phyloP scores from a whole-genome alignment of 345 rosid species.

The Laguncularia racemosa region DNA sequence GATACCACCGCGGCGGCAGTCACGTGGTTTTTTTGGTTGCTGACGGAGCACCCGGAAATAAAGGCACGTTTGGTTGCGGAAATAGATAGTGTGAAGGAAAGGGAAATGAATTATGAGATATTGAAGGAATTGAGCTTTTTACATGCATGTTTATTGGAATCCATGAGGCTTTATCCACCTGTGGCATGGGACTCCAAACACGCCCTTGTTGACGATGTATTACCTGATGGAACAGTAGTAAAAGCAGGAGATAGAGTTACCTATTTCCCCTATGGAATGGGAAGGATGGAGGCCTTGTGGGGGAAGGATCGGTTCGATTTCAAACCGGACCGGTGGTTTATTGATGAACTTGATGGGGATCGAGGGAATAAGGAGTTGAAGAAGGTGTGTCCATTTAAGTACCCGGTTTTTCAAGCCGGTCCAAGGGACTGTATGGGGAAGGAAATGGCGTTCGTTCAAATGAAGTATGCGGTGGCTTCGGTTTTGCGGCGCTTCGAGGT shows the following conservation, averaged over 20 bases:
- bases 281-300: conserved; percentile 51
- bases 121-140: conserved; percentile 30
- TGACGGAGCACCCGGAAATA: conserved; percentile 32
- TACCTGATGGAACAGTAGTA: conserved; percentile 49
- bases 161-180: conserved; percentile 55
- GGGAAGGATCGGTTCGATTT: conserved; percentile 40
- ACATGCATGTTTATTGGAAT: conserved; percentile 50
- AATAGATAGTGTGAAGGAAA: background rate
- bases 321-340: conserved; percentile 51
- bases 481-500: background rate
- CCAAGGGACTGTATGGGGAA: conserved; percentile 72
- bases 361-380: conserved; percentile 17
- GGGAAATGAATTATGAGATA: conserved; percentile 2
- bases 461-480: conserved; percentile 50
- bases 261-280: conserved; percentile 64
- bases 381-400: conserved; percentile 35
- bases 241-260: conserved; percentile 38
- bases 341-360: background rate
- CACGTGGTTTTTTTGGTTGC: conserved; percentile 44
- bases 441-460: conserved; percentile 71
- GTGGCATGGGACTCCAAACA: conserved; percentile 59
- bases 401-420: conserved; percentile 72
- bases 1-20: conserved; percentile 51
- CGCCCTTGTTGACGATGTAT: conserved; percentile 35
- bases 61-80: conserved; percentile 12